These are phyloP conservation scores for Talaromyces sp. DNA, from an alignment of 2,329 filamentous ascomycete genomes.

Conservation along the genomic window DNA sequence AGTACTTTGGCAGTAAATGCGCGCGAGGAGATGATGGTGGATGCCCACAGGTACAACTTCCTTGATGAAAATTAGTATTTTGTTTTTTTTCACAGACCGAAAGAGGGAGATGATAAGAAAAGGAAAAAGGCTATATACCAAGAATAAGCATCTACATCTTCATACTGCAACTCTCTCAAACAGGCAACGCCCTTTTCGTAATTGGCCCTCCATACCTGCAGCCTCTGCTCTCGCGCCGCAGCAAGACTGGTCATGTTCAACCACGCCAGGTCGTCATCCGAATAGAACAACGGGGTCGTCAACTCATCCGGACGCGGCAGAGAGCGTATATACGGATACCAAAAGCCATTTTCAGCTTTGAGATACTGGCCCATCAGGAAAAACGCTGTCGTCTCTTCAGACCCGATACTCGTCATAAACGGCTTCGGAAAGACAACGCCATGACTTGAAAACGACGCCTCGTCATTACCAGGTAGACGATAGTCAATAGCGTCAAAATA, in stretches of 20 bases:
- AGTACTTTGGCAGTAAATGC: conserved; percentile 43
- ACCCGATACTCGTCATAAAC: conserved; percentile 50
- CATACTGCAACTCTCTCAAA: conserved; percentile 28
- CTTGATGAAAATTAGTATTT: conserved; percentile 20
- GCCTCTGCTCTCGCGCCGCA: conserved; percentile 28
- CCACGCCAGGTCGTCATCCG: conserved; percentile 51
- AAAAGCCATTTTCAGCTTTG: conserved; percentile 55
- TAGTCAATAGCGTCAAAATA: conserved; percentile 33
- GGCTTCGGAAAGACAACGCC: conserved; percentile 42
- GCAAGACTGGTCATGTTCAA: conserved; percentile 34
- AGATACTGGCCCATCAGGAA: conserved; percentile 67
- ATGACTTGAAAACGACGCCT: conserved; percentile 24
- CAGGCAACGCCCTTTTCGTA: conserved; percentile 29
- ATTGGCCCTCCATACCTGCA: conserved; percentile 31
- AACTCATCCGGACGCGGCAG: conserved; percentile 61
- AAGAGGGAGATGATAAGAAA: not conserved
- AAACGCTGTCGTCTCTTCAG: conserved; percentile 62
- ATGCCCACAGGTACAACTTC: conserved; percentile 45
- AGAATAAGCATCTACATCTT: conserved; percentile 29
- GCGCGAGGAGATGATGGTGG: conserved; percentile 40
- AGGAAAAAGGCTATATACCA: conserved; percentile 26
- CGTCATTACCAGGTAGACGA: conserved; percentile 1
- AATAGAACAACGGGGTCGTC: conserved; percentile 62
- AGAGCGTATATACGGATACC: conserved; percentile 63
- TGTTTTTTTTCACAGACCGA: not conserved